Base-by-base conservation (phyloP, 129 eudicot genomes). In the Artemisia annua region DNA sequence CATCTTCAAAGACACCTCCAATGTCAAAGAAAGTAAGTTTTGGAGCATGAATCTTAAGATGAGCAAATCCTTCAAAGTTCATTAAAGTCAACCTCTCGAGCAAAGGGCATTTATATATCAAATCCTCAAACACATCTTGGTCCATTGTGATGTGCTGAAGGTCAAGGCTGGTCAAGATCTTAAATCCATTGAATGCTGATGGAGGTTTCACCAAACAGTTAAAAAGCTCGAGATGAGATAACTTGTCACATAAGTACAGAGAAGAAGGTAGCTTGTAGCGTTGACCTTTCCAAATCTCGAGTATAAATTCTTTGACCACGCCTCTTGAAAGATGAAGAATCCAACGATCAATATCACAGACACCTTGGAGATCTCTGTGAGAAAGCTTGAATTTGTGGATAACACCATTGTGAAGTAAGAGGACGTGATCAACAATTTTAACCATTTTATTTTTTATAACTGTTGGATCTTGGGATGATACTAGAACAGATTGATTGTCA, bases 231-330 rank as follows among this genome's bases (percentile, higher is more conserved):
- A 89, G 69, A 74, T 92, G 91, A 44, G 83, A 73, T 60, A 92
- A 51, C 62, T 89, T 87, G 58, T 89, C 91, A 63, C 87, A 92
- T 50, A 74, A 71, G 80, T 81, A 92, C 39, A 92, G 57, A 13
- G 91, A 84, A 73, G 96, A 85, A 75, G 88, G 98, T 72, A 92
- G 85, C 85, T 79, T 87, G 88, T 92, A 92, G 7, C 95, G 94
- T 70, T 85, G 91, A 26, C 91, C 95, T 81, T 89, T 87, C 96
- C 96, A 92, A 39, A 89, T 92, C 64, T 92, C 98, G 15, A 92
- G 90, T 14, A 87, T 72, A 59, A 92, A 84, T 72, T 92, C 95
- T 62, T 84, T 83, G 19, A 87, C 83, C 3, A 86, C 75, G 15
- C 89, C 89, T 57, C 98, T 85, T 68, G 98, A 92, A 26, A 92